Evolutionary conservation across 2,329 filamentous ascomycete genomes (phyloP).

Genomic region (Sporothrix brasiliensis): DNA sequence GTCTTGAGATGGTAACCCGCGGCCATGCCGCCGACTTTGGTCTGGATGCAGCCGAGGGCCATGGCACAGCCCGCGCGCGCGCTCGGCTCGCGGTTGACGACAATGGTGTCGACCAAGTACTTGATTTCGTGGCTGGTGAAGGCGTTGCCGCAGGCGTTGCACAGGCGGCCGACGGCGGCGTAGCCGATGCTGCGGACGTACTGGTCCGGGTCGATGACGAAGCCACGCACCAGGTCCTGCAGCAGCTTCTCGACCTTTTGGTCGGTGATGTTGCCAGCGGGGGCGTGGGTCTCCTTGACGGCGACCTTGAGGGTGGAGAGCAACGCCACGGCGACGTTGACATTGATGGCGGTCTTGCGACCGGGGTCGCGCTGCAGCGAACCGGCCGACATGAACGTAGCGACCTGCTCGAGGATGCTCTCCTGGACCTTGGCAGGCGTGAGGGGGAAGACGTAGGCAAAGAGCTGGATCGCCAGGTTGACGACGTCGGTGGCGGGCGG

Average conservation of each 20-base stretch:
- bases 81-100: conserved; percentile 89
- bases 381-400: conserved; percentile 81
- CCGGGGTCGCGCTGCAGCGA: conserved; percentile 82
- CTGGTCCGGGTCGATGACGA: conserved; percentile 80
- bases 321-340: conserved; percentile 85
- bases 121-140: conserved; percentile 88
- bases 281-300: conserved; percentile 74
- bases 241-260: conserved; percentile 79
- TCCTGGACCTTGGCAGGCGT: conserved; percentile 92
- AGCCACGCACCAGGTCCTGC: conserved; percentile 71
- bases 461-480: conserved; percentile 89
- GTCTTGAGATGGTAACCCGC: conserved; percentile 95
- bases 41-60: conserved; percentile 89
- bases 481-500: conserved; percentile 91
- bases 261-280: conserved; percentile 72
- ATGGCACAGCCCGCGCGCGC: conserved; percentile 92
- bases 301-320: conserved; percentile 80
- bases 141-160: conserved; percentile 78
- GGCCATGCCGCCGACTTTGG: conserved; percentile 95
- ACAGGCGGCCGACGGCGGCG: conserved; percentile 81
- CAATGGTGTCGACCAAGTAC: conserved; percentile 88
- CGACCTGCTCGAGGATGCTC: conserved; percentile 90
- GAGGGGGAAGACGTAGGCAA: conserved; percentile 86
- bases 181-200: conserved; percentile 85
- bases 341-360: conserved; percentile 83